Base-by-base conservation (phyloP, 495 filamentous ascomycete genomes). In the Chaetomidium leptoderma region DNA sequence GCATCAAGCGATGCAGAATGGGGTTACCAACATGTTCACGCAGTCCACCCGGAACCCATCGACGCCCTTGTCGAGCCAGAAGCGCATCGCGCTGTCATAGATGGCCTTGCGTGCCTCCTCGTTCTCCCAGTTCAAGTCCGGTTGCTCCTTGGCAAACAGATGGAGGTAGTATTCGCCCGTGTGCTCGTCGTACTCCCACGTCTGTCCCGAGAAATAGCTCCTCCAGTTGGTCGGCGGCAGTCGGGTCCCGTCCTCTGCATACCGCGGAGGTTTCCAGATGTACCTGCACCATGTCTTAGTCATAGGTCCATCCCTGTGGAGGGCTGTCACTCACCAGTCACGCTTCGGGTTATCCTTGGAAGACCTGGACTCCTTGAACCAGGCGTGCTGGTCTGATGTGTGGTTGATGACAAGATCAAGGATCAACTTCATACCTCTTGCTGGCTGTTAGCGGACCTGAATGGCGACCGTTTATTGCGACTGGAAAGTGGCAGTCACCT, bases 331-430 rank as follows among this genome's bases (percentile, higher is more conserved):
- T 24, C 39, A 64, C 82, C 83, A 90, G 65, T 89, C 78, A 1
- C 83, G 73, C 65, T 86, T 89, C 37, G 80, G 70, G 58, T 77
- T 85, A 49, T 80, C 73, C 59, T 76, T 84, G 19, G 80, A 83
- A 17, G 76, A 79, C 44, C 82, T 74, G 7, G 85, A 86, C 52
- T 88, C 78, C 60, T 81, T 74, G 70, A 91, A 91, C 87, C 88
- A 91, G 29, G 78, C 77, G 62, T 89, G 86, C 71, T 89, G 78
- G 56, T 88, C 82, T n/a, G 81, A 85, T n/a, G 86, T 89, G 68
- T 91, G 88, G 62, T 91, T 91, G 36, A 89, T 81, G 0, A 91
- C 87, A 23, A 90, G 69, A 66, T 91, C 87, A 67, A 91, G 81
- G 14, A 90, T 74, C 27, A 90, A 66, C 64, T 82, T 87, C 84